Base-by-base conservation (phyloP, 305 asterid species). In the Fraxinus greggii region DNA sequence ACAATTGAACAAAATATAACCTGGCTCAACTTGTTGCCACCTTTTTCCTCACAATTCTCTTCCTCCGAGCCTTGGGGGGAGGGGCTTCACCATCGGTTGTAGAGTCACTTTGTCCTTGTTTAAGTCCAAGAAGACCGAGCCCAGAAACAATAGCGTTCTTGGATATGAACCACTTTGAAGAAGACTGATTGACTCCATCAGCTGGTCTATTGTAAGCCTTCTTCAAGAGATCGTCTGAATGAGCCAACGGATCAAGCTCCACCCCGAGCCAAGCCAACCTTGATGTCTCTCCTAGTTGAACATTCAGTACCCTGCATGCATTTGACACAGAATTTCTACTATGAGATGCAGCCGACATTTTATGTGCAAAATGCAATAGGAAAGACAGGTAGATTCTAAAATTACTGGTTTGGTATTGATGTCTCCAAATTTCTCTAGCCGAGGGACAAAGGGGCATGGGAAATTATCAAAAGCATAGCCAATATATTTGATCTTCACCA, bases 221-320 rank as follows among this genome's bases (percentile, higher is more conserved):
- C 80, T 90, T 93, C 90, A 90, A 79, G 40, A 92, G 86, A 83
- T 95, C 94, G 45, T 92, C 97, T 10, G 99, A 89, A 5, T 92
- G 93, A 45, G 94, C 93, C 88, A 94, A 76, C 15, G 92, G 98
- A 85, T 97, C 98, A 31, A 87, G 98, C 89, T 97, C 98, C 59
- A 93, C 92, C 7, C 98, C 99, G 1, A 97, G 94, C 99, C 99
- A 97, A 45, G 97, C 94, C 84, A 91, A 81, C 87, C 97, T 89
- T 45, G 99, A 92, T 40, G 92, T 89, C 89, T 97, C 99, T 85
- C 98, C 99, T 76, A 97, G 56, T 81, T 93, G 98, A 75, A 90
- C 93, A 80, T 97, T 97, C 85, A 94, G 79, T 9, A 85, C 90
- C 92, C 99, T 97, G 86, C 87, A 80, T 28, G 23, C 23, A 83